phyloP scores from a whole-genome alignment of 2,329 filamentous ascomycete species.

The Ceratocystis alfenasii region DNA sequence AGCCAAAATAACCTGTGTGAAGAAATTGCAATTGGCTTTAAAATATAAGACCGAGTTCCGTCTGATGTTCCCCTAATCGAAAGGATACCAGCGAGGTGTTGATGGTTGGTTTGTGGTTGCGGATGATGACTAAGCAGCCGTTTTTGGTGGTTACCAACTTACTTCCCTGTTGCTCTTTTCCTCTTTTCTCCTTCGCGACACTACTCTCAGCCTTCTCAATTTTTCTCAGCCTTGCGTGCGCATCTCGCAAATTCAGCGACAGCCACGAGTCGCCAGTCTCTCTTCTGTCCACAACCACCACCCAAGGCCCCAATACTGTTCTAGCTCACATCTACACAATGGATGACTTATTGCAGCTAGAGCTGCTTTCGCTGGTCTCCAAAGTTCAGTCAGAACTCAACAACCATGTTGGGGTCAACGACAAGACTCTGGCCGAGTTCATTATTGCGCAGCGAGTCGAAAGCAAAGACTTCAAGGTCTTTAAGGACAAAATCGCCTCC shows the following conservation, averaged over 20 bases:
- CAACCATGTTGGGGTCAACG: conserved; percentile 81
- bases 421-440: conserved; percentile 94
- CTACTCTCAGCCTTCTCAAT: conserved; percentile 14
- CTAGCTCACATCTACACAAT: conserved; percentile 38
- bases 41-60: not conserved
- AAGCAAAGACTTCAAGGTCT: conserved; percentile 57
- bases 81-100: not conserved
- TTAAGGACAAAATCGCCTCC: conserved; percentile 60
- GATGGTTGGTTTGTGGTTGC: not conserved
- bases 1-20: too few relatives aligned
- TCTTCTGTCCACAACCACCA: not conserved
- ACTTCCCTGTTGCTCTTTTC: not conserved
- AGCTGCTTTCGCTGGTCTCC: conserved; percentile 85
- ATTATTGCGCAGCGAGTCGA: conserved; percentile 81
- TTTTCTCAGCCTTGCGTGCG: conserved; percentile 15
- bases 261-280: not conserved
- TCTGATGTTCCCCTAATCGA: not conserved
- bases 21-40: too few relatives aligned
- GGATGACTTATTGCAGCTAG: conserved; percentile 85
- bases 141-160: not conserved
- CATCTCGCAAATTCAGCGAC: conserved; percentile 10
- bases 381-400: conserved; percentile 90
- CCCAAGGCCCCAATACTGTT: not conserved
- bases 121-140: conserved; percentile 7
- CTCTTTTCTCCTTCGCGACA: conserved; percentile 10